Evolutionary conservation across 495 filamentous ascomycete genomes (phyloP), one percentile per base, ranked within the genome.

Genomic region (Penicillium verhagenii): DNA sequence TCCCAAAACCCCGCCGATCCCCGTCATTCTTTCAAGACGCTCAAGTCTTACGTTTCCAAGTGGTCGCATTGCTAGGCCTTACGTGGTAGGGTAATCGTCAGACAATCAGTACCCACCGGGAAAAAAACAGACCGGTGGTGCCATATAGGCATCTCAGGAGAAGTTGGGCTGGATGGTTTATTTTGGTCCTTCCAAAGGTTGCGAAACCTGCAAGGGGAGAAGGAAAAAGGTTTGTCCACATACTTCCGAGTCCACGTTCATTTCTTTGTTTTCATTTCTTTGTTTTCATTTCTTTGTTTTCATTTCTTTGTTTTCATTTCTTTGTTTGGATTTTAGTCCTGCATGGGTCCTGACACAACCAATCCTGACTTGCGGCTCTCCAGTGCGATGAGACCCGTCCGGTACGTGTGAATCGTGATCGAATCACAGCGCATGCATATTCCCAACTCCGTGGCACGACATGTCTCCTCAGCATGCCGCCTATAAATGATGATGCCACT

Each of bases 341-440:
- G 1, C 16, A n/a, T n/a, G n/a, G n/a, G n/a, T n/a, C n/a, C n/a
- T 23, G 44, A 29, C 14, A 24, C 44, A 33, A 39, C 24, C 38
- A 16, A 48, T 28, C 14, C 20, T 26, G 10, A 42, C 14, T 18
- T 19, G 25, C 13, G 28, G n/a, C n/a, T 26, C 14, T 28, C 21
- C 44, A 70, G 67, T 68, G 69, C 49, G 63, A 68, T 49, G 63
- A 68, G 48, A 57, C 59, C 20, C 64, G 69, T 31, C 69, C 69
- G 16, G 68, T 71, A 65, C 37, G 57, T 59, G 11, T 13, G 13
- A 45, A 21, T n/a, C n/a, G n/a, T n/a, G n/a, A n/a, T n/a, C 31
- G 31, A 16, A 35, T 35, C 31, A 35, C 14, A 35, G n/a, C n/a
- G n/a, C n/a, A n/a, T 14, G 13, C 31, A 35, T 35, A 35, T 14